Conservation (phyloP, 164 flowering plant species). For the Tetracentron sinense region DNA sequence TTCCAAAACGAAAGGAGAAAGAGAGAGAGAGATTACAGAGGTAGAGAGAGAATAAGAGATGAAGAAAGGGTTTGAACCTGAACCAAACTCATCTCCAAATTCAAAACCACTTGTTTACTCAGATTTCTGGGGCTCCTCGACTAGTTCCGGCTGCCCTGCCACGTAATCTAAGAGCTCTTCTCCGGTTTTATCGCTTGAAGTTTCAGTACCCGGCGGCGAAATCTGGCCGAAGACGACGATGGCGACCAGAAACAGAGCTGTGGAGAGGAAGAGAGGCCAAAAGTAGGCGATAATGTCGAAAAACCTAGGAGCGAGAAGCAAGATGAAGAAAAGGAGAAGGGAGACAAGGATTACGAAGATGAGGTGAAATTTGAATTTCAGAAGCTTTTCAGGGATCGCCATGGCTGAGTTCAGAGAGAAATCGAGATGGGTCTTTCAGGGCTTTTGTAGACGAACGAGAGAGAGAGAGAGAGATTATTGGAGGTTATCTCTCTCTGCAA, state of each 20-base stretch:
- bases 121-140: background rate
- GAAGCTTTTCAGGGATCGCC: constrained; percentile 49
- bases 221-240: constrained; percentile 46
- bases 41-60: background rate
- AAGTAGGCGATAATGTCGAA: constrained; percentile 58
- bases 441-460: background rate
- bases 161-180: constrained; percentile 65
- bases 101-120: background rate
- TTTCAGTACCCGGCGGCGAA: constrained; percentile 34
- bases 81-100: background rate
- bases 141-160: constrained; percentile 34
- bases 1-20: background rate
- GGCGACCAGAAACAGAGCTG: constrained; percentile 48
- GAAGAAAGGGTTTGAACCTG: background rate
- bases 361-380: constrained; percentile 48
- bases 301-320: constrained; percentile 52
- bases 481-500: constrained; percentile 19
- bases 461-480: constrained; percentile 9
- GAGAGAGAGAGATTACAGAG: background rate
- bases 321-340: constrained; percentile 5
- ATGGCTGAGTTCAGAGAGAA: constrained; percentile 20
- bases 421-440: background rate
- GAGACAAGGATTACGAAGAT: constrained; percentile 13
- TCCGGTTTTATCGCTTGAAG: constrained; percentile 42
- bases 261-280: constrained; percentile 80